phyloP scores from a whole-genome alignment of 2,329 filamentous ascomycete genomes.

The Colletotrichum euphorbiae region DNA sequence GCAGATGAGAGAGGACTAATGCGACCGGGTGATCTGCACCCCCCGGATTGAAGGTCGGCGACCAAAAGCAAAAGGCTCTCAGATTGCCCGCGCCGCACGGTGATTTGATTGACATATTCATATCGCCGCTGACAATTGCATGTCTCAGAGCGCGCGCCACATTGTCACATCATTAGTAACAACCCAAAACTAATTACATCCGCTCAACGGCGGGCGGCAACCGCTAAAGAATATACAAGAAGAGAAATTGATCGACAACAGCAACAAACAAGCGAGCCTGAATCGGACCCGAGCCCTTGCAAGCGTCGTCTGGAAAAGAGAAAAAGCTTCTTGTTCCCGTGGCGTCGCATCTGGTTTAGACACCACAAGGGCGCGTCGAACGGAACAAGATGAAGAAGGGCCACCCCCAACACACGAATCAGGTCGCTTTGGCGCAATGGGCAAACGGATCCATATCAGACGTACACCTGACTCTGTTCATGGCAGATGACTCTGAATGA shows the following conservation, averaged over 20 bases:
- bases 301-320: slow-evolving; percentile 1
- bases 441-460: slow-evolving; percentile 2
- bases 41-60: background rate
- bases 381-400: background rate
- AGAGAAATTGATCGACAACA: slow-evolving; percentile 16
- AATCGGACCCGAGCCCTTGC: background rate
- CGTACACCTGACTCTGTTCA: background rate
- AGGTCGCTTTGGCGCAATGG: slow-evolving; percentile 8
- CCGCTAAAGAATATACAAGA: slow-evolving; percentile 19
- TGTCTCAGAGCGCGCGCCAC: slow-evolving; percentile 27
- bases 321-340: background rate
- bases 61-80: background rate
- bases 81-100: background rate
- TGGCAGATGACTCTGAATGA: background rate
- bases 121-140: slow-evolving; percentile 4
- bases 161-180: slow-evolving; percentile 6
- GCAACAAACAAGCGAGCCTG: background rate
- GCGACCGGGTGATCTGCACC: background rate
- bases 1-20: background rate
- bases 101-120: background rate
- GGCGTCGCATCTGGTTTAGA: background rate
- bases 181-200: background rate
- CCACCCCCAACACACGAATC: slow-evolving; percentile 28
- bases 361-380: background rate
- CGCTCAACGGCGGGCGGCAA: slow-evolving; percentile 10